phyloP scores from a whole-genome alignment of 2,329 filamentous ascomycete genomes.

The Phoma sp. region DNA sequence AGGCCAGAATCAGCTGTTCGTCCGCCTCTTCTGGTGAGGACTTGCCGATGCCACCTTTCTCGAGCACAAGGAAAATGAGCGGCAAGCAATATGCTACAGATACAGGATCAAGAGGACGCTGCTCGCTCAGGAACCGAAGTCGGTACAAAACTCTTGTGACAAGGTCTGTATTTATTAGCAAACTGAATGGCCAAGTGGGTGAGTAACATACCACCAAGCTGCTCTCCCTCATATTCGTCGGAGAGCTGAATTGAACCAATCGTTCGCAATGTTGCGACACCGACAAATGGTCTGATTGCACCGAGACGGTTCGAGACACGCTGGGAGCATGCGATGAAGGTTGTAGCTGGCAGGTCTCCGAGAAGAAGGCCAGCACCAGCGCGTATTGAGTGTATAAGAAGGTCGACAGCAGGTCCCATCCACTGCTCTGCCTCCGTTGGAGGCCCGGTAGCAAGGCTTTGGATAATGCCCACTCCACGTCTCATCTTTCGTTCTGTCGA shows the following conservation, averaged over 20 bases:
- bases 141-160: conserved; percentile 90
- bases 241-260: conserved; percentile 76
- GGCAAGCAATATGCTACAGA: conserved; percentile 88
- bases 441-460: conserved; percentile 80
- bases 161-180: conserved; percentile 51
- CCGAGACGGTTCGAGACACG: conserved; percentile 78
- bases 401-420: conserved; percentile 81
- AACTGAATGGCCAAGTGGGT: not conserved
- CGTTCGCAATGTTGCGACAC: conserved; percentile 82
- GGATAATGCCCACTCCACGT: conserved; percentile 85
- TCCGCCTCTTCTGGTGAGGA: conserved; percentile 76
- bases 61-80: conserved; percentile 78
- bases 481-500: conserved; percentile 73
- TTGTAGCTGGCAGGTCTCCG: conserved; percentile 76
- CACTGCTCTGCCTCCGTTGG: conserved; percentile 88
- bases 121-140: conserved; percentile 86
- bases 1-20: conserved; percentile 84
- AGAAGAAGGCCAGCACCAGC: conserved; percentile 83
- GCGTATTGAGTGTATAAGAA: conserved; percentile 75
- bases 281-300: conserved; percentile 79
- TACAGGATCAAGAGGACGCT: conserved; percentile 88
- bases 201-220: conserved; percentile 64
- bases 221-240: conserved; percentile 75
- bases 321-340: conserved; percentile 81
- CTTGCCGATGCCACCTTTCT: conserved; percentile 77